Evolutionary conservation across 2,329 filamentous ascomycete genomes (phyloP).

Genomic region (Ophiostoma angusticollis): DNA sequence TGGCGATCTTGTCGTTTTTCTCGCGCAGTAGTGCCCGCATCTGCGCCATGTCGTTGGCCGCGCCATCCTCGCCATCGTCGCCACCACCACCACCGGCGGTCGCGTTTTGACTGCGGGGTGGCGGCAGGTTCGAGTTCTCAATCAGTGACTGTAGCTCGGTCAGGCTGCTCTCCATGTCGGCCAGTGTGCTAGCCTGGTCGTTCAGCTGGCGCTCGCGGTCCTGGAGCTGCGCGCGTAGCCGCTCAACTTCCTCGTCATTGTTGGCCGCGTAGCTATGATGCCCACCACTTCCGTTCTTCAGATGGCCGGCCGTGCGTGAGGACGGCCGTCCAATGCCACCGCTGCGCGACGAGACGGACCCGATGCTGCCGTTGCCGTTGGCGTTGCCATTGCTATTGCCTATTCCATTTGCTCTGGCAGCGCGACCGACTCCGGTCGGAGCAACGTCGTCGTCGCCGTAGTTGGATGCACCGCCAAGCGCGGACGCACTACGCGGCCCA

Average conservation of each 20-base stretch:
- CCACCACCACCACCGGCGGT: slow-evolving; percentile 18
- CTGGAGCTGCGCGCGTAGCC: slow-evolving; percentile 59
- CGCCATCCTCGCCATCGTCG: slow-evolving; percentile 32
- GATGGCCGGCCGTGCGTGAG: slow-evolving; percentile 20
- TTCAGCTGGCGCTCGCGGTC: slow-evolving; percentile 79
- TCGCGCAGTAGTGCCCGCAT: slow-evolving; percentile 75
- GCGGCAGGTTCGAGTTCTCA: slow-evolving; percentile 38
- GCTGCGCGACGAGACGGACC: slow-evolving; percentile 35
- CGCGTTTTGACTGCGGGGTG: too few relatives aligned
- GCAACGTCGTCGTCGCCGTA: slow-evolving; percentile 45
- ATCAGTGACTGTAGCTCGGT: slow-evolving; percentile 65
- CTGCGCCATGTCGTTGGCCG: slow-evolving; percentile 42
- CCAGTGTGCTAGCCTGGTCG: slow-evolving; percentile 69
- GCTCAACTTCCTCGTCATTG: slow-evolving; percentile 60
- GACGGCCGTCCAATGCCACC: slow-evolving; percentile 36
- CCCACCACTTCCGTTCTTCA: slow-evolving; percentile 13
- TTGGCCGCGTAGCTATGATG: slow-evolving; percentile 2
- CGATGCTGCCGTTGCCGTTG: slow-evolving; percentile 30
- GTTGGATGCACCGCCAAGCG: slow-evolving; percentile 35
- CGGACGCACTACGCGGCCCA: slow-evolving; percentile 46
- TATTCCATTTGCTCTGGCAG: slow-evolving; percentile 38
- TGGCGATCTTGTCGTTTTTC: slow-evolving; percentile 92
- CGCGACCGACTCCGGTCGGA: slow-evolving; percentile 36
- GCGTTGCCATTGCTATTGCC: too few relatives aligned
- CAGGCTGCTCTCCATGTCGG: slow-evolving; percentile 81